Base-by-base conservation (phyloP, 2,329 filamentous ascomycete genomes). In the Diatrype stigma region DNA sequence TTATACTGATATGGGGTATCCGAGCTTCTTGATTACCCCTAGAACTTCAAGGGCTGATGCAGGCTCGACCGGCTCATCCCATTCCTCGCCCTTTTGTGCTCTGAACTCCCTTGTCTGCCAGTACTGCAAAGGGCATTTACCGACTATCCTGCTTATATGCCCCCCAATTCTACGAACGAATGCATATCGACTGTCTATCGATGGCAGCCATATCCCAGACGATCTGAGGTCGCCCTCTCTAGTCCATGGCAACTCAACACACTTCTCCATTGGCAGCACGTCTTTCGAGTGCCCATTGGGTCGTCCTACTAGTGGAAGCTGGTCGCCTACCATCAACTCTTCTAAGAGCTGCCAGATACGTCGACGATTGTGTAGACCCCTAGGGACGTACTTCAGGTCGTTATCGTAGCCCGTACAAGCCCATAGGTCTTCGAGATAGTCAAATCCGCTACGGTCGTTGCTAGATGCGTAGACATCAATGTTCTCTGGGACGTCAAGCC, bases 271-370 rank as follows among this genome's bases (percentile, higher is more conserved):
- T 46, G 28, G 26, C n/a, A 11, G n/a, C 19, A 47, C 28, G 23
- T 45, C 11, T 3, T 3, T 30, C 14, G 8, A 21, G 23, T 4
- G 6, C 22, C 22, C 17, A 10, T 12, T 10, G 14, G 16, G 46
- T 2, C 45, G 3, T 37, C 47, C 52, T 5, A 21, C 47, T 14
- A 47, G 8, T 16, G 50, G 50, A 42, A 55, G 48, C n/a, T 40
- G 40, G n/a, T 55, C 53, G 3, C 53, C 53, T 11, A 55, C 48
- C 17, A 51, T 50, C 35, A 52, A 47, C 46, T 55, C 53, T 23
- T 55, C 52, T 26, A 55, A 16, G 16, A 52, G 52, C 19, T 55
- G 50, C 52, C 52, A 55, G 3, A 55, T 55, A 2, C 52, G 50
- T 8, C 52, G 50, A 17, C 52, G 38, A 40, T 52, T 55, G 14